Evolutionary conservation across 768 basidiomycete genomes (phyloP).

Genomic region (Pleurotus eryngii): DNA sequence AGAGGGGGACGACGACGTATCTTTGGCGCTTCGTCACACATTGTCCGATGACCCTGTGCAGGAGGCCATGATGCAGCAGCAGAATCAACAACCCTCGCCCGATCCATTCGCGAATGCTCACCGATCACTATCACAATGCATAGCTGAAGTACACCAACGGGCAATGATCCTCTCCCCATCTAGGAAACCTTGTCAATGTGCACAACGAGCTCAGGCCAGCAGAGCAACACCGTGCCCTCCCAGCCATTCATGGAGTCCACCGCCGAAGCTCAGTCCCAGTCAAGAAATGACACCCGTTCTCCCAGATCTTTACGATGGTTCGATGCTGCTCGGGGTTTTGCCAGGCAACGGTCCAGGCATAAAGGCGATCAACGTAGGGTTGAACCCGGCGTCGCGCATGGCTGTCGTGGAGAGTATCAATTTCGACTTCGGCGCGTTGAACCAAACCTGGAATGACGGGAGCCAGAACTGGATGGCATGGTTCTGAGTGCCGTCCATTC

Average conservation of each 20-base stretch:
- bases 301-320: slow-evolving; percentile 33
- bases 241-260: slow-evolving; percentile 44
- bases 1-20: slow-evolving; percentile 40
- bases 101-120: slow-evolving; percentile 42
- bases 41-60: slow-evolving; percentile 22
- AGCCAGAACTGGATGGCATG: slow-evolving; percentile 44
- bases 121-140: slow-evolving; percentile 41
- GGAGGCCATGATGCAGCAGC: slow-evolving; percentile 15
- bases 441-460: slow-evolving; percentile 30
- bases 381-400: slow-evolving; percentile 32
- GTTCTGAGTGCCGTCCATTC: slow-evolving; percentile 27
- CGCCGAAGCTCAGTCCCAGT: slow-evolving; percentile 24
- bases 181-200: slow-evolving; percentile 43
- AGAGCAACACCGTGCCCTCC: slow-evolving; percentile 28
- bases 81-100: slow-evolving; percentile 18
- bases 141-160: slow-evolving; percentile 43
- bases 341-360: slow-evolving; percentile 25
- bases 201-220: slow-evolving; percentile 15
- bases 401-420: slow-evolving; percentile 42
- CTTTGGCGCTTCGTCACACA: slow-evolving; percentile 37
- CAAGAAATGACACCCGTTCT: slow-evolving; percentile 33
- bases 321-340: slow-evolving; percentile 20
- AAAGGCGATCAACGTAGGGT: slow-evolving; percentile 17
- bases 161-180: slow-evolving; percentile 39
- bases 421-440: slow-evolving; percentile 47